Conservation (phyloP, 2,329 filamentous ascomycete species). For the Madurella fahalii region DNA sequence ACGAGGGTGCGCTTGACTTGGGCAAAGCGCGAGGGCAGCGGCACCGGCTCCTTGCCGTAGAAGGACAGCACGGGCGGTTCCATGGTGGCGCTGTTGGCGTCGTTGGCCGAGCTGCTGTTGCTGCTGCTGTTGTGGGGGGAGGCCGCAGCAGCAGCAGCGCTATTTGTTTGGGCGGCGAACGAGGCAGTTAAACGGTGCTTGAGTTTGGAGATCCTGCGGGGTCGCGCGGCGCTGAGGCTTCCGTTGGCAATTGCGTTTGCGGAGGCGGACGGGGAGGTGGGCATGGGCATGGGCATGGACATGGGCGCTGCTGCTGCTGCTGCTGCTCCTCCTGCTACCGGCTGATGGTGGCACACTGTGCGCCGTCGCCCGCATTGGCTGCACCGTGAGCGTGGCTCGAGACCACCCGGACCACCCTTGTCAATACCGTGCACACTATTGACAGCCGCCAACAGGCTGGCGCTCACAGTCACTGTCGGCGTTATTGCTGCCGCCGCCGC, state of each 20-base stretch:
- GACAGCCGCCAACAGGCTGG: conserved; percentile 12
- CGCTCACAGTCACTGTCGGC: conserved; percentile 8
- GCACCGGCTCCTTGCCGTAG: conserved; percentile 54
- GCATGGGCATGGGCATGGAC: neutral
- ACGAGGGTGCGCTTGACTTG: conserved; percentile 53
- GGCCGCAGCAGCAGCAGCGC: neutral
- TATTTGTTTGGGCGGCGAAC: conserved; percentile 10
- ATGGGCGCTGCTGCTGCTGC: too few species aligned
- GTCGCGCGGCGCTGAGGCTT: conserved; percentile 26
- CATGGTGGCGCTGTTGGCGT: conserved; percentile 30
- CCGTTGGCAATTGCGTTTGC: conserved; percentile 21
- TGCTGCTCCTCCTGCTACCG: too few species aligned
- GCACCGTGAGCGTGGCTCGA: conserved; percentile 23
- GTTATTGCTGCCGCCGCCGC: neutral
- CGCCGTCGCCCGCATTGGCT: conserved; percentile 27
- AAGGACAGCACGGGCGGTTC: conserved; percentile 52
- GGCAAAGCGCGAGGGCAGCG: conserved; percentile 56
- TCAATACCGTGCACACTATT: conserved; percentile 8
- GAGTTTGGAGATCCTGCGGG: conserved; percentile 30
- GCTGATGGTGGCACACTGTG: conserved; percentile 20
- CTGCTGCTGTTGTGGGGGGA: neutral
- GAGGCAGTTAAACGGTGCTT: conserved; percentile 26
- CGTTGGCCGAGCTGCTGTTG: neutral
- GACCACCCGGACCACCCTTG: conserved; percentile 20
- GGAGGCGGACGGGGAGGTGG: conserved; percentile 11